Evolutionary conservation across 805 yeast genomes (phyloP), one percentile per base, ranked within the genome.

Genomic region (Torulaspora franciscae): DNA sequence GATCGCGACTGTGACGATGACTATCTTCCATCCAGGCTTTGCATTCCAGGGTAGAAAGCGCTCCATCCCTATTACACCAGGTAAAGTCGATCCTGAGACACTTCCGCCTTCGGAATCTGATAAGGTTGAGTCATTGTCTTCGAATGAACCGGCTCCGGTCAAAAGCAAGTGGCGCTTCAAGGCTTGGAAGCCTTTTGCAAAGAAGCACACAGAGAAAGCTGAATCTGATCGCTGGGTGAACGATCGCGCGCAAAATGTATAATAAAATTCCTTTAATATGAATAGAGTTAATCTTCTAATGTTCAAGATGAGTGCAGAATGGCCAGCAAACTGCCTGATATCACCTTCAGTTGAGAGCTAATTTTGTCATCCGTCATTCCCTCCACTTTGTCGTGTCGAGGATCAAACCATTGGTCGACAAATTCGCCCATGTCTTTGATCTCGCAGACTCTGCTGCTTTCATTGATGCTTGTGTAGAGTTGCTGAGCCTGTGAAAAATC

Each of bases 21-120:
- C 85, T 0, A 61, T 76, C 1, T 71, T 75, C 58, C 81, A 83
- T 58, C 95, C 95, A 0, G 85, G 85, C 0, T 57, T 73, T 29
- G 76, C 77, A 1, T 75, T 79, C 55, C 32, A 46, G 27, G 70
- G 71, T n/a, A 59, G 65, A 47, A 28, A 44, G 6, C 43, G 40
- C 6, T 30, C 48, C 1, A 58, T 66, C 25, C 57, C 56, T 22
- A 60, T 62, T 37, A 55, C 60, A 8, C 43, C 42, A 8, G 56
- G 53, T 14, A 48, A 33, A 37, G 38, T 37, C 3, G 57, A 50
- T 41, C 52, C 53, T 22, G 57, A 52, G 38, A 46, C 48, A 7
- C 8, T 36, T 11, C 32, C 40, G 6, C 42, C 30, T 9, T 15
- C 40, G 5, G 48, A 47, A 7, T 13, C 28, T 6, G 39, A 33